phyloP scores from a whole-genome alignment of 1,139 yeast genomes.

The Komagataea norvegica region DNA sequence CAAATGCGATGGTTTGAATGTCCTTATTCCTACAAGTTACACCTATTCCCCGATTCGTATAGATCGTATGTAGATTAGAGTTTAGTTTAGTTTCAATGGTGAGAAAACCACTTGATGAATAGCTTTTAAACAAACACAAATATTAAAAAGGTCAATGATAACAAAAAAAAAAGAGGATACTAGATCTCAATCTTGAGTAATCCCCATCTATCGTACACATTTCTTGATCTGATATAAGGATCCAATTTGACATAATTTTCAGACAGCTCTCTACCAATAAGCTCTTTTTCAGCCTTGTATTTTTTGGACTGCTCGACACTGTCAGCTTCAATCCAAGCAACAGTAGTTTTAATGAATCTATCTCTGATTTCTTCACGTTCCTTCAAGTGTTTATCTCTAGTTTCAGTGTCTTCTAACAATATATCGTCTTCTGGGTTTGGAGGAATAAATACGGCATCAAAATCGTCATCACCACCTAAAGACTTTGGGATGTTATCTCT shows the following conservation, averaged over 20 bases:
- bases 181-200: slow-evolving; percentile 27
- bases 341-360: slow-evolving; percentile 52
- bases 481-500: slow-evolving; percentile 50
- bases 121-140: too few relatives aligned
- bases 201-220: slow-evolving; percentile 61
- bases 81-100: too few relatives aligned
- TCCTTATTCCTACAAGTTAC: too few relatives aligned
- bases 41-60: too few relatives aligned
- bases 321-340: slow-evolving; percentile 60
- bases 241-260: slow-evolving; percentile 59
- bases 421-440: slow-evolving; percentile 52
- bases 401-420: slow-evolving; percentile 37
- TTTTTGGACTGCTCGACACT: slow-evolving; percentile 40
- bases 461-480: slow-evolving; percentile 63
- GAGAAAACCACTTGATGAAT: too few relatives aligned
- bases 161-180: too few relatives aligned
- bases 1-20: too few relatives aligned
- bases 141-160: too few relatives aligned
- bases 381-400: slow-evolving; percentile 36
- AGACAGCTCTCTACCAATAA: slow-evolving; percentile 44
- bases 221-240: slow-evolving; percentile 67
- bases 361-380: slow-evolving; percentile 47
- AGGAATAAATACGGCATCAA: slow-evolving; percentile 47
- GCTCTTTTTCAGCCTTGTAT: slow-evolving; percentile 43
- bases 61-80: too few relatives aligned